phyloP scores from a whole-genome alignment of 2,329 filamentous ascomycete genomes.

The Apiospora kogelbergensis region DNA sequence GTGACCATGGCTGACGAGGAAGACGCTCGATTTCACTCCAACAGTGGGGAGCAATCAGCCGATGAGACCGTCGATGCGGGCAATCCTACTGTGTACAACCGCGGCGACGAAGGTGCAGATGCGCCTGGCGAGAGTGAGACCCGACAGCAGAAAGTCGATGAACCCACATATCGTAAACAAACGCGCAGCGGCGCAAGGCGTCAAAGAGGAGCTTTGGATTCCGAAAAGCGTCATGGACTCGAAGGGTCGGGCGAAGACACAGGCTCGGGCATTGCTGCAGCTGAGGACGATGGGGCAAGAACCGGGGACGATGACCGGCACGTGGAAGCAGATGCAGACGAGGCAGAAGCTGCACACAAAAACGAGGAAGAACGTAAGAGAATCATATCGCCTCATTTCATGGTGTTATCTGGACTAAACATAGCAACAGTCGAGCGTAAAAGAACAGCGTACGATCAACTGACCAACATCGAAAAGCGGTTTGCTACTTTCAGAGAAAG shows the following conservation, averaged over 20 bases:
- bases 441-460: slow-evolving; percentile 74
- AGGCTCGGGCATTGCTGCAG: slow-evolving; percentile 20
- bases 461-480: slow-evolving; percentile 80
- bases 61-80: slow-evolving; percentile 28
- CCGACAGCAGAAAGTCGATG: slow-evolving; percentile 19
- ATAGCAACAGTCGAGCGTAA: slow-evolving; percentile 68
- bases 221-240: slow-evolving; percentile 8
- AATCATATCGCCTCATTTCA: neutral
- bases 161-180: slow-evolving; percentile 26
- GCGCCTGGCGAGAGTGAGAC: slow-evolving; percentile 20
- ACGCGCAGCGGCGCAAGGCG: slow-evolving; percentile 37
- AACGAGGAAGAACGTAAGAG: slow-evolving; percentile 64
- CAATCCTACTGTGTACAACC: neutral
- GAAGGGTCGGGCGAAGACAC: slow-evolving; percentile 19
- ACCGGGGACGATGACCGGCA: slow-evolving; percentile 56
- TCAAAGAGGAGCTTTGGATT: slow-evolving; percentile 23
- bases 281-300: slow-evolving; percentile 42
- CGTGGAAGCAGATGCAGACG: slow-evolving; percentile 57
- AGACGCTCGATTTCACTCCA: slow-evolving; percentile 27
- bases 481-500: slow-evolving; percentile 84
- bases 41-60: slow-evolving; percentile 32
- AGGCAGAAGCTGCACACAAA: slow-evolving; percentile 56
- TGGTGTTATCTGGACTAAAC: neutral
- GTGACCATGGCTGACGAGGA: slow-evolving; percentile 35
- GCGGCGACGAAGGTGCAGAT: slow-evolving; percentile 15